phyloP scores from a whole-genome alignment of 2,329 filamentous ascomycete species.

The Beauveria bassiana region DNA sequence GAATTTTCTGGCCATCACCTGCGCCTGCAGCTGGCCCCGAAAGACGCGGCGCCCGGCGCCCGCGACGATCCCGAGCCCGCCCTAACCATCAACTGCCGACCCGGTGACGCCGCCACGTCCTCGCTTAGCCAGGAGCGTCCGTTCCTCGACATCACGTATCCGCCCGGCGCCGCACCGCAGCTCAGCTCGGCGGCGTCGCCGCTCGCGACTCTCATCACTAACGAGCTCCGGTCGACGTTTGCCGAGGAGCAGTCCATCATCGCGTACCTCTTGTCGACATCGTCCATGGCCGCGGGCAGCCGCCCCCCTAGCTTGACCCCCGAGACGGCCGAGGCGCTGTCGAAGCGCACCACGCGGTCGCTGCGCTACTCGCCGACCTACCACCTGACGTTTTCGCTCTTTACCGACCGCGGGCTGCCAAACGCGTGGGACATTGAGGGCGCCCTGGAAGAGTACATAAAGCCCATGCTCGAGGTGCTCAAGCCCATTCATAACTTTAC shows the following conservation, averaged over 20 bases:
- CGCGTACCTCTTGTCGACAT: slow-evolving; percentile 60
- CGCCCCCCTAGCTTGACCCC: slow-evolving; percentile 39
- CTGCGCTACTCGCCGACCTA: slow-evolving; percentile 91
- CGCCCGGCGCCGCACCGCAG: slow-evolving; percentile 58
- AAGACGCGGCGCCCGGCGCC: slow-evolving; percentile 22
- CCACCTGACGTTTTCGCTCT: slow-evolving; percentile 91
- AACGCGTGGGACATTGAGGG: slow-evolving; percentile 87
- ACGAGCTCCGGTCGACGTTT: slow-evolving; percentile 70
- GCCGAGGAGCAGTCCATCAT: slow-evolving; percentile 84
- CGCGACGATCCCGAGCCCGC: slow-evolving; percentile 45
- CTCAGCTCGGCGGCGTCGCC: slow-evolving; percentile 62
- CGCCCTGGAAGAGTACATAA: slow-evolving; percentile 73
- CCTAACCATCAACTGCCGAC: slow-evolving; percentile 62
- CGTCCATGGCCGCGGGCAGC: slow-evolving; percentile 41
- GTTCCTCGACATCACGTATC: slow-evolving; percentile 70
- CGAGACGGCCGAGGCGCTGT: slow-evolving; percentile 47
- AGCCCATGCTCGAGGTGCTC: slow-evolving; percentile 72
- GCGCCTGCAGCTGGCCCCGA: slow-evolving; percentile 35
- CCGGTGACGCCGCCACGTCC: slow-evolving; percentile 53
- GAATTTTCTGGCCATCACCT: slow-evolving; percentile 81
- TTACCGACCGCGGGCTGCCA: slow-evolving; percentile 69
- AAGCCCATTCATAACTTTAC: slow-evolving; percentile 88
- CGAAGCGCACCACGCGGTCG: slow-evolving; percentile 70
- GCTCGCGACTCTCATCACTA: slow-evolving; percentile 70
- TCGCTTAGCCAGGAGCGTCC: slow-evolving; percentile 62